phyloP scores from a whole-genome alignment of 1,284 basidiomycete species.

The Melampsora americana region DNA sequence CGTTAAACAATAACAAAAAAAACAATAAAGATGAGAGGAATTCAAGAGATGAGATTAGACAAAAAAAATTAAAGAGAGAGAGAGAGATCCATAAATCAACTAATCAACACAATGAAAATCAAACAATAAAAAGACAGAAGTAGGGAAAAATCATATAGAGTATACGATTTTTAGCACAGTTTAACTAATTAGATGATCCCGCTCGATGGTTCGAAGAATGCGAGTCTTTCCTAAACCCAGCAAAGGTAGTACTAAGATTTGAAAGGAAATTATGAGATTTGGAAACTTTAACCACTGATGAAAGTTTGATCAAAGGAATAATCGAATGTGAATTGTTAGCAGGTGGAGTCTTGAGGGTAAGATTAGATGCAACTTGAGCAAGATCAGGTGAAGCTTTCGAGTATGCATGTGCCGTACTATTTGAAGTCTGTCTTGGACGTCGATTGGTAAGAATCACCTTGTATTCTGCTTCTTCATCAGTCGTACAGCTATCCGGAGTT shows the following conservation, averaged over 20 bases:
- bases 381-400: background rate
- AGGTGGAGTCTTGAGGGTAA: background rate
- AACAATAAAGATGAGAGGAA: no score
- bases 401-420: background rate
- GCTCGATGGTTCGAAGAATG: no score
- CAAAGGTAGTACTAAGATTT: background rate
- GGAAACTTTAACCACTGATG: background rate
- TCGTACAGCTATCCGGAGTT: slow-evolving; percentile 17
- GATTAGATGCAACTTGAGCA: background rate
- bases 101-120: no score
- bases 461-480: slow-evolving; percentile 27
- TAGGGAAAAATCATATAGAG: no score
- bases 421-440: background rate
- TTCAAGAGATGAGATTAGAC: no score
- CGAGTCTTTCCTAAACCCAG: no score
- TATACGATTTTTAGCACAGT: no score
- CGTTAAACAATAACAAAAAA: no score
- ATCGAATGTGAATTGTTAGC: background rate
- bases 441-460: slow-evolving; percentile 16
- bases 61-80: no score
- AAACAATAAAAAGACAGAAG: no score
- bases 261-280: background rate
- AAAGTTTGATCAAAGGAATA: background rate
- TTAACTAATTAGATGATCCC: no score
- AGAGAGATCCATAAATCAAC: no score